phyloP scores from a whole-genome alignment of 805 yeast species.

The Saccharomycopsis capsularis region DNA sequence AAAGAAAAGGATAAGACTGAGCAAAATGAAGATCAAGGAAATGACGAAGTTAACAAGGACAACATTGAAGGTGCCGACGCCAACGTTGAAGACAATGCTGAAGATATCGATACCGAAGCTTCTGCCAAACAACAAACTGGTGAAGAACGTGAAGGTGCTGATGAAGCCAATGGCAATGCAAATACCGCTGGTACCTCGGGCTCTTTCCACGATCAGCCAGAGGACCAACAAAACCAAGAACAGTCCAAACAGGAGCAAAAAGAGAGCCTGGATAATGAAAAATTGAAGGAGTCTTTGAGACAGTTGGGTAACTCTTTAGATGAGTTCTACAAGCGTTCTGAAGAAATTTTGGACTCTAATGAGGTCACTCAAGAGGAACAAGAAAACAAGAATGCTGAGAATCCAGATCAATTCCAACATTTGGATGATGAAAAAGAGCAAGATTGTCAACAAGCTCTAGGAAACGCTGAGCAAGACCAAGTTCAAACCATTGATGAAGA shows the following conservation, averaged over 20 bases:
- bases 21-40: slow-evolving; percentile 36
- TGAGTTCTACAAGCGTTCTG: slow-evolving; percentile 84
- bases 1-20: slow-evolving; percentile 31
- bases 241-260: slow-evolving; percentile 37
- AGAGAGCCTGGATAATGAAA: slow-evolving; percentile 39
- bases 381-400: slow-evolving; percentile 52
- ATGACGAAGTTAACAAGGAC: slow-evolving; percentile 36
- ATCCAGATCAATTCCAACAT: slow-evolving; percentile 83
- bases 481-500: slow-evolving; percentile 70
- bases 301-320: slow-evolving; percentile 88
- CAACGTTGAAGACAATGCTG: slow-evolving; percentile 36
- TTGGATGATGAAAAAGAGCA: slow-evolving; percentile 68
- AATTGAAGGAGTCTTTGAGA: slow-evolving; percentile 70
- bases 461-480: slow-evolving; percentile 79
- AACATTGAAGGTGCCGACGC: slow-evolving; percentile 51
- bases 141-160: slow-evolving; percentile 56
- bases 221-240: slow-evolving; percentile 26
- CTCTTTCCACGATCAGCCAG: slow-evolving; percentile 8
- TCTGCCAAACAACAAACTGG: slow-evolving; percentile 56
- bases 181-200: slow-evolving; percentile 18
- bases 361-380: slow-evolving; percentile 34
- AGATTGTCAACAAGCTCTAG: slow-evolving; percentile 81
- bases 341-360: slow-evolving; percentile 48
- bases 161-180: slow-evolving; percentile 47
- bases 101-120: slow-evolving; percentile 48